Percentiles rank a stretch among this genome's conserved stretches.
Evolutionary conservation across 78 protist species (phyloP).

Genomic region (Neovahlkampfia damariscottae): DNA sequence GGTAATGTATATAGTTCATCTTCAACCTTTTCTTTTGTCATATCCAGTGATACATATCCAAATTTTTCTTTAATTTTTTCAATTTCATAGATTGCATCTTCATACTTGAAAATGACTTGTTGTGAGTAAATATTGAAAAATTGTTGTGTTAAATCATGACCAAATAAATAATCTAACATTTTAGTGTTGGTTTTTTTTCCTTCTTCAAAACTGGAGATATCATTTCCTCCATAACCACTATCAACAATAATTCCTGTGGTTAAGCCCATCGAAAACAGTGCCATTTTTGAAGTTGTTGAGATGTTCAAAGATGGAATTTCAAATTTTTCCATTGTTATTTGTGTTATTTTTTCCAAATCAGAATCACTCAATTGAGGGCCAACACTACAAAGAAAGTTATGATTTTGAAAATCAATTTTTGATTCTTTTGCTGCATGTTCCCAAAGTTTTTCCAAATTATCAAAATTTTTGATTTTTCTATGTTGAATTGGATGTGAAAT

Average conservation of each 20-base stretch:
- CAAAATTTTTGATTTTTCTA: constrained; percentile 12
- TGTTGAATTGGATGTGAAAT: not conserved
- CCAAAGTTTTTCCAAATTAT: constrained; percentile 12
- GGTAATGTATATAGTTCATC: constrained; percentile 13
- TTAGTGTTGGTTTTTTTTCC: too few species aligned
- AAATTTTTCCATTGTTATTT: constrained; percentile 7
- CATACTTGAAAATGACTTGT: too few species aligned
- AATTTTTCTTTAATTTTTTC: constrained; percentile 2
- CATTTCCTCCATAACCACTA: constrained; percentile 8
- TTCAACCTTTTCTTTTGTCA: not conserved
- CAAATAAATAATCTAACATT: too few species aligned
- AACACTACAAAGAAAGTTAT: not conserved
- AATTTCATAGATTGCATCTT: too few species aligned
- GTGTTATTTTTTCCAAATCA: not conserved
- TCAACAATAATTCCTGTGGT: constrained; percentile 23
- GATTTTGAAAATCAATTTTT: not conserved
- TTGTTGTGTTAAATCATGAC: too few species aligned
- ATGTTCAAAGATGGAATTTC: not conserved
- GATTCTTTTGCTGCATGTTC: not conserved
- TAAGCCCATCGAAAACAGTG: constrained; percentile 5
- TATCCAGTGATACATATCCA: not conserved
- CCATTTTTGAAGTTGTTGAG: not conserved
- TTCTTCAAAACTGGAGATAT: too few species aligned
- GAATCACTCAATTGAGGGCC: not conserved
- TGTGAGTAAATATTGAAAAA: too few species aligned